Evolutionary conservation across 1,284 basidiomycete species (phyloP).

Genomic region (Ganoderma resinaceum): DNA sequence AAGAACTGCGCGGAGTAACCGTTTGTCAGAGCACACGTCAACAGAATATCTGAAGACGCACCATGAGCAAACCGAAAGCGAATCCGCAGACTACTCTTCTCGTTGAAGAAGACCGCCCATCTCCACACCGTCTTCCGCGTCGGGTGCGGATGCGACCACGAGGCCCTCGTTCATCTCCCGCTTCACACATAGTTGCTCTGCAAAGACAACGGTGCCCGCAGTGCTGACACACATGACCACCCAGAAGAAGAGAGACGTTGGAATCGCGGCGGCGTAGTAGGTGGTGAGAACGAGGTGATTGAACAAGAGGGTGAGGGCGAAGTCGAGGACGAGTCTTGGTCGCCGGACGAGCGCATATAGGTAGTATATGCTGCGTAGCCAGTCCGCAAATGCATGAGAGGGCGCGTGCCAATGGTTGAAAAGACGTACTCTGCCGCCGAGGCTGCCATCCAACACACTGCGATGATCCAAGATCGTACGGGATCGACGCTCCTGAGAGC

Average conservation of each 20-base stretch:
- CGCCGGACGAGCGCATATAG: constrained; percentile 88
- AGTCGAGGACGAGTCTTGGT: constrained; percentile 95
- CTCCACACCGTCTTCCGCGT: constrained; percentile 55
- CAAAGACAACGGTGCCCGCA: constrained; percentile 77
- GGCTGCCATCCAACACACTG: constrained; percentile 82
- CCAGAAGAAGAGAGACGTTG: constrained; percentile 93
- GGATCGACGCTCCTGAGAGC: constrained; percentile 73
- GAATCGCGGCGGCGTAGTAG: constrained; percentile 88
- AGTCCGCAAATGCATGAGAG: constrained; percentile 3
- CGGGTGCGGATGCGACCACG: constrained; percentile 55
- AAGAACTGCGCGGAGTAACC: not conserved
- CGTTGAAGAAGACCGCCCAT: constrained; percentile 62
- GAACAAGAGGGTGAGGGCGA: constrained; percentile 88
- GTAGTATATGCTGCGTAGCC: constrained; percentile 79
- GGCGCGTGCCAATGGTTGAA: not conserved
- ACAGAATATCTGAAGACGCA: not conserved
- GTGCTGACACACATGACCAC: constrained; percentile 76
- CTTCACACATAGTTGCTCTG: constrained; percentile 92
- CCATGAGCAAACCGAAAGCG: constrained; percentile 4
- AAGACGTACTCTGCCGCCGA: constrained; percentile 75
- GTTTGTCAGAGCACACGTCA: not conserved
- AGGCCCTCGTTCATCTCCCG: constrained; percentile 93
- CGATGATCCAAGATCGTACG: constrained; percentile 87
- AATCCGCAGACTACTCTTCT: constrained; percentile 30
- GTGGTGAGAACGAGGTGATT: constrained; percentile 92